Conservation (phyloP, 352 stramenopile species). For the Globisporangium recalcitrans region DNA sequence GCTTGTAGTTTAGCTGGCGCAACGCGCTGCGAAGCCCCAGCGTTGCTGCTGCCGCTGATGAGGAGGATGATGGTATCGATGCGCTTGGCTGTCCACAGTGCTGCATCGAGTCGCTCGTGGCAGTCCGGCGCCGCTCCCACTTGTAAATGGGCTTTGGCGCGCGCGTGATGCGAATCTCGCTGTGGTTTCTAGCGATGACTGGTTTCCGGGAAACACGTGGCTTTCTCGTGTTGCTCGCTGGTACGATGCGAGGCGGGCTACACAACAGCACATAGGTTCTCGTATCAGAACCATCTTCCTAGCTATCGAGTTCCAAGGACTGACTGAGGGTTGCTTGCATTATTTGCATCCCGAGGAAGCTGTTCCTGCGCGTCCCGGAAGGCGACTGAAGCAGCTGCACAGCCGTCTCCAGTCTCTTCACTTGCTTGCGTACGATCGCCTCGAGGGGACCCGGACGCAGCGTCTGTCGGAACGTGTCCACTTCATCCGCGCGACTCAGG, state of each 20-base stretch:
- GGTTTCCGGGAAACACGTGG: slow-evolving; percentile 21
- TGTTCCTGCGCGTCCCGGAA: neutral
- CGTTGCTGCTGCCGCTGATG: neutral
- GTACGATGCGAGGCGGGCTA: neutral
- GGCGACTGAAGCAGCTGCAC: slow-evolving; percentile 27
- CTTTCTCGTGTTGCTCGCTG: neutral
- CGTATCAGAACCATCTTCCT: neutral
- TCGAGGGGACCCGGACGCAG: slow-evolving; percentile 39
- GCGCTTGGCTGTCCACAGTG: neutral
- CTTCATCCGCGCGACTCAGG: slow-evolving; percentile 31
- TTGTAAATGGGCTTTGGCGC: slow-evolving; percentile 48
- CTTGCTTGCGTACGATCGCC: slow-evolving; percentile 46
- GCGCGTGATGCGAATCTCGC: slow-evolving; percentile 29
- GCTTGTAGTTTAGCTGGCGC: neutral
- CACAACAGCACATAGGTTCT: neutral
- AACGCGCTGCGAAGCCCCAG: slow-evolving; percentile 1
- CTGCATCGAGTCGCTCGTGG: neutral
- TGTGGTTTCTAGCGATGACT: slow-evolving; percentile 23
- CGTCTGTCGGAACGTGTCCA: slow-evolving; percentile 37
- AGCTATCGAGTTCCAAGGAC: neutral
- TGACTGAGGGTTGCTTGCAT: neutral
- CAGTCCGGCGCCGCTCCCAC: slow-evolving; percentile 39
- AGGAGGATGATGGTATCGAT: neutral
- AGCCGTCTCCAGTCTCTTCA: slow-evolving; percentile 26
- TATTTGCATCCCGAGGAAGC: slow-evolving; percentile 7